Conservation (phyloP, 2,329 filamentous ascomycete genomes). For the Lomentospora prolificans region DNA sequence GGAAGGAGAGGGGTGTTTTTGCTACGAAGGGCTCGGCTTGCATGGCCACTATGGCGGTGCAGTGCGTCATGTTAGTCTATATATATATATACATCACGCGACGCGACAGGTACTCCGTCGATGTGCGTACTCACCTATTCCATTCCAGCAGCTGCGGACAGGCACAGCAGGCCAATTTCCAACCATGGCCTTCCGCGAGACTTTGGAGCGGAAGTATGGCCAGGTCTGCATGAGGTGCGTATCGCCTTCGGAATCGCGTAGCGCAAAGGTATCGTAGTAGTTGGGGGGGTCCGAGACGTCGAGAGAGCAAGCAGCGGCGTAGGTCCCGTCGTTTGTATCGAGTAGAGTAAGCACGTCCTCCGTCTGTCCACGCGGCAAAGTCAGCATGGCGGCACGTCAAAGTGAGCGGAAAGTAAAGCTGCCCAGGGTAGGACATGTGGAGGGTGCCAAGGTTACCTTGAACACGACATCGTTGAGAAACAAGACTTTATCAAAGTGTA, state of each 20-base stretch:
- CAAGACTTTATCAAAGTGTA: constrained; percentile 46
- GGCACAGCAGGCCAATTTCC: constrained; percentile 34
- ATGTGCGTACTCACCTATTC: constrained; percentile 22
- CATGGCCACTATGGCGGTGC: constrained; percentile 29
- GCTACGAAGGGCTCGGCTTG: constrained; percentile 45
- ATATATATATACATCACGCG: background rate
- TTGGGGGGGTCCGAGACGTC: constrained; percentile 45
- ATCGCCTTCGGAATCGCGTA: constrained; percentile 42
- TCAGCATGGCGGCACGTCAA: too few relatives aligned
- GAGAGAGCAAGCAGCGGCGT: constrained; percentile 52
- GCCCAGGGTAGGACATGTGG: background rate
- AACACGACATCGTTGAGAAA: constrained; percentile 58
- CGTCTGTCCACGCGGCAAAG: constrained; percentile 25
- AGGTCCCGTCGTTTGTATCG: constrained; percentile 46
- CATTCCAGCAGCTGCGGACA: constrained; percentile 36
- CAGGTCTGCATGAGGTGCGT: constrained; percentile 43
- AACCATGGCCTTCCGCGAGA: constrained; percentile 44
- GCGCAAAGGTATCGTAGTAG: constrained; percentile 55
- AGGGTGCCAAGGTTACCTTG: constrained; percentile 28
- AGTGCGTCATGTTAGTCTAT: background rate
- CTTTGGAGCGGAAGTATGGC: constrained; percentile 45
- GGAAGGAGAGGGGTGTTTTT: constrained; percentile 41
- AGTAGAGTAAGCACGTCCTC: constrained; percentile 46
- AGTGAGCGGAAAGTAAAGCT: too few relatives aligned
- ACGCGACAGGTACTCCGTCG: constrained; percentile 6